A percentile compares a stretch with the other conserved stretches of the same genome.
These are phyloP conservation scores for Apiospora aurea DNA, from an alignment of 2,329 filamentous ascomycete genomes.

Conservation along the genomic window DNA sequence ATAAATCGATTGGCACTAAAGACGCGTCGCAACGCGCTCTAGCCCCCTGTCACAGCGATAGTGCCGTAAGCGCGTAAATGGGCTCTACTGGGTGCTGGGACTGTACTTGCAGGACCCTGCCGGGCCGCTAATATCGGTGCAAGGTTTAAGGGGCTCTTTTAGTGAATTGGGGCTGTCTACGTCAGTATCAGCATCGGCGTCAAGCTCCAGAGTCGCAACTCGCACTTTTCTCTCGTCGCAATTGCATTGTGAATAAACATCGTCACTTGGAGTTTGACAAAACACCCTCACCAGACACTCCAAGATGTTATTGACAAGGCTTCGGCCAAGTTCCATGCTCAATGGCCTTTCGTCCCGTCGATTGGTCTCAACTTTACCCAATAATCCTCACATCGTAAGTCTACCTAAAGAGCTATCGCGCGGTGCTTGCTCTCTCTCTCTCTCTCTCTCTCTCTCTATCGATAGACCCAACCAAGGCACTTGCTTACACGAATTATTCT, in stretches of 20 bases:
- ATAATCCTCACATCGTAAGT: conserved; percentile 63
- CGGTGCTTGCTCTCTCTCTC: neutral
- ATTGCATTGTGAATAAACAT: neutral
- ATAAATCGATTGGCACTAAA: conserved; percentile 11
- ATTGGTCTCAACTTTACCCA: conserved; percentile 54
- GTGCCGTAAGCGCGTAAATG: conserved; percentile 12
- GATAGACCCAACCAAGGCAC: neutral
- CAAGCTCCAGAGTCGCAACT: neutral
- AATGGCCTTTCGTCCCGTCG: conserved; percentile 36
- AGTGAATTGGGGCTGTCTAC: neutral
- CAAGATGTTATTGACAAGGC: conserved; percentile 44
- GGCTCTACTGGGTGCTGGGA: neutral
- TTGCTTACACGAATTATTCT: neutral
- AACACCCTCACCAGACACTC: neutral
- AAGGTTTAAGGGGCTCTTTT: neutral
- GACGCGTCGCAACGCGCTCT: conserved; percentile 12
- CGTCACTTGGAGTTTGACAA: neutral
- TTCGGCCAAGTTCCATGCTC: conserved; percentile 37
- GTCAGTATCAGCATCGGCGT: neutral
- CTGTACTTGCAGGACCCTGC: conserved; percentile 10
- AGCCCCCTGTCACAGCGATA: neutral
- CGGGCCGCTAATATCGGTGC: conserved; percentile 8
- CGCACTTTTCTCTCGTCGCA: neutral
- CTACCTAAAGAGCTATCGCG: conserved; percentile 8
- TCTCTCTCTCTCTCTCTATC: no score